Evolutionary conservation across 805 yeast genomes (phyloP).

Genomic region (Cyberlindnera amylophila): DNA sequence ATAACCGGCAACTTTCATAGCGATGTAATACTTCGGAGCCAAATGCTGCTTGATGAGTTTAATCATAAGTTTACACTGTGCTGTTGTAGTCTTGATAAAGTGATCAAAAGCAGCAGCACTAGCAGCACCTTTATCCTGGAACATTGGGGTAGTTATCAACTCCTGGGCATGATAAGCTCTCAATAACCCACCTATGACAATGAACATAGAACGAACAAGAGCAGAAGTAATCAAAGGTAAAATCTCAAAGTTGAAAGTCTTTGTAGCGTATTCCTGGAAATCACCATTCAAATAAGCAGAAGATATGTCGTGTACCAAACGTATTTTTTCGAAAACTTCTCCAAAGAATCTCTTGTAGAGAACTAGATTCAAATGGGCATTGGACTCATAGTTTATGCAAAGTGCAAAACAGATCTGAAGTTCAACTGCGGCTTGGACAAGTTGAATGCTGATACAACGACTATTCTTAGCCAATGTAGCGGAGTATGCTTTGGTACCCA

Average conservation of each 20-base stretch:
- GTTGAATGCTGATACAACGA: conserved; percentile 7
- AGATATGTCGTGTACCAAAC: conserved; percentile 8
- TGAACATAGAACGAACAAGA: conserved; percentile 4
- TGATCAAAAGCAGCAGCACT: conserved; percentile 3
- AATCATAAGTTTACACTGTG: conserved; percentile 7
- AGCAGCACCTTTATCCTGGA: neutral
- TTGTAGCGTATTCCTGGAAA: conserved; percentile 6
- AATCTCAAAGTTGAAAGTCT: conserved; percentile 12
- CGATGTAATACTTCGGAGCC: conserved; percentile 14
- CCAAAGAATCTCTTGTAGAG: conserved; percentile 11
- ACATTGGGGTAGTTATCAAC: conserved; percentile 5
- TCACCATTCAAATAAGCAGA: conserved; percentile 13
- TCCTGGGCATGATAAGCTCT: conserved; percentile 21
- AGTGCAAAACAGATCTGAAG: conserved; percentile 11
- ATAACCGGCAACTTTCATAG: conserved; percentile 12
- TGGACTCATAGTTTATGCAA: conserved; percentile 16
- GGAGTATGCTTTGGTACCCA: conserved; percentile 7
- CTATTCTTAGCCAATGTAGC: conserved; percentile 12
- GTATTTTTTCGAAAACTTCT: neutral
- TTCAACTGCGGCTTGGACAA: conserved; percentile 13
- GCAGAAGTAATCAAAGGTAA: conserved; percentile 12
- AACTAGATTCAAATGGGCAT: conserved; percentile 8
- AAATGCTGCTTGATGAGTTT: conserved; percentile 10
- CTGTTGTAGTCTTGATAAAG: conserved; percentile 1
- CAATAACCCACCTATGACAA: conserved; percentile 2